These are phyloP conservation scores for Mycena galericulata DNA, from an alignment of 768 basidiomycete species.

Conservation along the genomic window DNA sequence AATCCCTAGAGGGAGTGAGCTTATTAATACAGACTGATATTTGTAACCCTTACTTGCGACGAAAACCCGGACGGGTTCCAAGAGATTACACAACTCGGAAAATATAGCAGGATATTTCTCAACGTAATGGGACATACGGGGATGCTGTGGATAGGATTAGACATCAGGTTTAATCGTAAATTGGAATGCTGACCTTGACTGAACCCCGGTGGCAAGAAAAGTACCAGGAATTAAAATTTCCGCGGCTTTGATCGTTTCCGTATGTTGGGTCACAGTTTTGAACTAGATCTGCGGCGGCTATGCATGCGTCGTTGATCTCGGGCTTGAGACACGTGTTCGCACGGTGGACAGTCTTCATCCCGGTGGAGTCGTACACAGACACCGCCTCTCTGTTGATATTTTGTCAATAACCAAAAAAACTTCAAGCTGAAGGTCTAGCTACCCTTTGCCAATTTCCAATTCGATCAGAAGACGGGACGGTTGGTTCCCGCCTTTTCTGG, in stretches of 20 bases:
- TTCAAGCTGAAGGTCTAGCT: no score
- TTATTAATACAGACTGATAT: neutral
- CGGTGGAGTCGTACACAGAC: neutral
- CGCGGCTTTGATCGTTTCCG: neutral
- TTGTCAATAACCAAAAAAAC: no score
- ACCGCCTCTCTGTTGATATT: neutral
- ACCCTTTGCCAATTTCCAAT: no score
- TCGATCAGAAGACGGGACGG: no score
- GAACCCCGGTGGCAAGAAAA: conserved; percentile 11
- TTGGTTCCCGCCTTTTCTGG: no score
- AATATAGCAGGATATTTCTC: neutral
- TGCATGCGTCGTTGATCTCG: neutral
- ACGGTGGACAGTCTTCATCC: neutral
- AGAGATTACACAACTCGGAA: neutral
- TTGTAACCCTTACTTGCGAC: neutral
- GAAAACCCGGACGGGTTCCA: neutral
- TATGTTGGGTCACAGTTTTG: neutral
- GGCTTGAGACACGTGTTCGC: neutral
- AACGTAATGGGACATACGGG: conserved; percentile 5
- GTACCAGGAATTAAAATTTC: neutral
- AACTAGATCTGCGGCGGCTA: neutral
- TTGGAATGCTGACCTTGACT: neutral
- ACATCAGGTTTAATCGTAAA: neutral
- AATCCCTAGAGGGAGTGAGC: neutral
- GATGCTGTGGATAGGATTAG: neutral